Evolutionary conservation across 2,329 filamentous ascomycete genomes (phyloP).

Genomic region (Scopulariopsis brevicaulis): DNA sequence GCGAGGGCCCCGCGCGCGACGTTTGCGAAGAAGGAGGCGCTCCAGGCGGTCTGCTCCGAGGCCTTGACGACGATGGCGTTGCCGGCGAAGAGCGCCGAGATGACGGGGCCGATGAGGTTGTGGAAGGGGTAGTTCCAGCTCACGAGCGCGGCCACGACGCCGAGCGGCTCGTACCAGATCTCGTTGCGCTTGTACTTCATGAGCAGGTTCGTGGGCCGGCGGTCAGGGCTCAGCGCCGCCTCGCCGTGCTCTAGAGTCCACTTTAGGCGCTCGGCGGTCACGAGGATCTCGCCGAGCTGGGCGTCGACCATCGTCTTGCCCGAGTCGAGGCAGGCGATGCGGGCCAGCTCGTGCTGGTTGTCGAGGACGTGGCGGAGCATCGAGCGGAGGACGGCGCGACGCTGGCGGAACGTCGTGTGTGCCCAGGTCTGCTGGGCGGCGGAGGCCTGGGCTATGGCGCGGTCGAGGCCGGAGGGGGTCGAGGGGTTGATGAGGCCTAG

Average conservation of each 20-base stretch:
- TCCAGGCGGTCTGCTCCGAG: constrained; percentile 95
- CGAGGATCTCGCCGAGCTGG: constrained; percentile 84
- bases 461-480: constrained; percentile 67
- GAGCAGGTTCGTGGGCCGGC: constrained; percentile 75
- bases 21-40: constrained; percentile 66
- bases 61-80: constrained; percentile 90
- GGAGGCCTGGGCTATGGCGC: constrained; percentile 61
- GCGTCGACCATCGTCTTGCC: constrained; percentile 96
- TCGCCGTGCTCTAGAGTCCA: constrained; percentile 94
- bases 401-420: constrained; percentile 63
- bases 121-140: constrained; percentile 98
- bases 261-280: constrained; percentile 84
- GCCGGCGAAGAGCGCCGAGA: constrained; percentile 81
- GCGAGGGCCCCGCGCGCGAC: constrained; percentile 70
- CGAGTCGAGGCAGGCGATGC: constrained; percentile 78
- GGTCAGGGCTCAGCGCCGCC: constrained; percentile 58
- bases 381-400: constrained; percentile 68
- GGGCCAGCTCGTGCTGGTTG: constrained; percentile 79
- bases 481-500: constrained; percentile 71
- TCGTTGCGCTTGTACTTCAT: constrained; percentile 94
- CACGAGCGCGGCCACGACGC: constrained; percentile 84
- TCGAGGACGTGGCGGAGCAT: constrained; percentile 76
- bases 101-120: constrained; percentile 84
- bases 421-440: constrained; percentile 70
- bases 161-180: constrained; percentile 83